phyloP scores from a whole-genome alignment of 129 eudicot species.

The Silybum marianum region DNA sequence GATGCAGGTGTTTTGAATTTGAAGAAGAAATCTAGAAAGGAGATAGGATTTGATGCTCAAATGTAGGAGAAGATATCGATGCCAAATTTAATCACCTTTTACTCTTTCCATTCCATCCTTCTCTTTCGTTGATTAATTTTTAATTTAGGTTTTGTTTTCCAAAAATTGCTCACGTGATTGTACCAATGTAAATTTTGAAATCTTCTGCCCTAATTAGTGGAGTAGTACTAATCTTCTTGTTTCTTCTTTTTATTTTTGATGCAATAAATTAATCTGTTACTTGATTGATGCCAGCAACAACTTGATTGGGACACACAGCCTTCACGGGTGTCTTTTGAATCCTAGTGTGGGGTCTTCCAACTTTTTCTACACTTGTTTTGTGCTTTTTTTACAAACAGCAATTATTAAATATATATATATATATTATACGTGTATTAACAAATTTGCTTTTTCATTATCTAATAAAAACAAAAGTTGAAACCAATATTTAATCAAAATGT shows the following conservation, averaged over 20 bases:
- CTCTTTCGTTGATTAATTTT: neutral
- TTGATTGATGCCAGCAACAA: conserved; percentile 39
- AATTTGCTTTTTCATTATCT: too few relatives aligned
- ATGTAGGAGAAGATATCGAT: conserved; percentile 38
- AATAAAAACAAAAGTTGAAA: too few relatives aligned
- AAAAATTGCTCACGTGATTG: too few relatives aligned
- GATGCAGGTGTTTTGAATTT: conserved; percentile 45
- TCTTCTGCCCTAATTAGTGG: neutral
- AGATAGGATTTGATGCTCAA: conserved; percentile 52
- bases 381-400: neutral
- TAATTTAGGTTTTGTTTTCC: conserved; percentile 22
- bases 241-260: neutral
- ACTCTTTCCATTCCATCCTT: neutral
- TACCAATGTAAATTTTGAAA: conserved; percentile 37
- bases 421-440: too few relatives aligned
- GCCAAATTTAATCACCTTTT: conserved; percentile 16
- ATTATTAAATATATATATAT: too few relatives aligned
- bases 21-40: conserved; percentile 50
- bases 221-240: conserved; percentile 18
- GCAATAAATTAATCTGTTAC: conserved; percentile 1
- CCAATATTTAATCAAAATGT: too few relatives aligned
- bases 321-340: conserved; percentile 49
- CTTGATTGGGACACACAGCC: conserved; percentile 41
- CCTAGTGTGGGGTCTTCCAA: conserved; percentile 31
- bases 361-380: conserved; percentile 9